Conservation (phyloP, 805 yeast genomes). For the Isabelozyma gotoi region DNA sequence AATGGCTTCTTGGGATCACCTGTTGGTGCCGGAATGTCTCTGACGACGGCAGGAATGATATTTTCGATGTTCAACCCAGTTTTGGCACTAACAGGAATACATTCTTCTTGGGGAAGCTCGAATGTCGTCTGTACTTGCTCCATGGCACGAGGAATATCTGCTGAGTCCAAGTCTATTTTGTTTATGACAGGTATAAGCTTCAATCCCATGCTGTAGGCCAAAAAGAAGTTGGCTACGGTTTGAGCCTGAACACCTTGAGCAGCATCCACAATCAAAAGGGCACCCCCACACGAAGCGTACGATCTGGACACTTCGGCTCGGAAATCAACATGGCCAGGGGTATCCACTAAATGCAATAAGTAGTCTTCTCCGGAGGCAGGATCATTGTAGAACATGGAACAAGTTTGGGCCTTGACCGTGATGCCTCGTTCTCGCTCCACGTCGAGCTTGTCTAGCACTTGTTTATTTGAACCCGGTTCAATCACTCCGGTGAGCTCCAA, state of each 20-base stretch:
- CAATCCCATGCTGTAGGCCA: conserved; percentile 84
- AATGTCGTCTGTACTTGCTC: conserved; percentile 85
- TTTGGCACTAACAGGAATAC: conserved; percentile 87
- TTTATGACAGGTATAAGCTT: conserved; percentile 85
- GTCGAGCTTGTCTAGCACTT: conserved; percentile 86
- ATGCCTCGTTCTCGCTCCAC: conserved; percentile 96
- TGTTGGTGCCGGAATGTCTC: conserved; percentile 75
- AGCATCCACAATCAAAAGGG: conserved; percentile 86
- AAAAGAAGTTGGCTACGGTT: conserved; percentile 93
- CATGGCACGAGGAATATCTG: conserved; percentile 76
- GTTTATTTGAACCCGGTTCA: conserved; percentile 70
- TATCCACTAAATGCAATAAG: conserved; percentile 86
- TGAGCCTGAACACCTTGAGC: conserved; percentile 97
- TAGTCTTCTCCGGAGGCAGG: conserved; percentile 67
- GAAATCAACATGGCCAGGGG: conserved; percentile 98
- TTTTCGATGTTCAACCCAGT: conserved; percentile 79
- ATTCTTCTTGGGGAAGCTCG: conserved; percentile 72
- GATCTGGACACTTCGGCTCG: conserved; percentile 91
- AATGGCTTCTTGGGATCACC: conserved; percentile 56
- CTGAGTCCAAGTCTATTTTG: conserved; percentile 86
- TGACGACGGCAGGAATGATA: conserved; percentile 79
- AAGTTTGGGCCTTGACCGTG: conserved; percentile 96
- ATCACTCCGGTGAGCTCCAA: conserved; percentile 89
- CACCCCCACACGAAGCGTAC: conserved; percentile 96
- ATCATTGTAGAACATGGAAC: conserved; percentile 80